These are phyloP conservation scores for Aspergillus vadensis DNA, from an alignment of 2,329 filamentous ascomycete genomes.

Conservation along the genomic window DNA sequence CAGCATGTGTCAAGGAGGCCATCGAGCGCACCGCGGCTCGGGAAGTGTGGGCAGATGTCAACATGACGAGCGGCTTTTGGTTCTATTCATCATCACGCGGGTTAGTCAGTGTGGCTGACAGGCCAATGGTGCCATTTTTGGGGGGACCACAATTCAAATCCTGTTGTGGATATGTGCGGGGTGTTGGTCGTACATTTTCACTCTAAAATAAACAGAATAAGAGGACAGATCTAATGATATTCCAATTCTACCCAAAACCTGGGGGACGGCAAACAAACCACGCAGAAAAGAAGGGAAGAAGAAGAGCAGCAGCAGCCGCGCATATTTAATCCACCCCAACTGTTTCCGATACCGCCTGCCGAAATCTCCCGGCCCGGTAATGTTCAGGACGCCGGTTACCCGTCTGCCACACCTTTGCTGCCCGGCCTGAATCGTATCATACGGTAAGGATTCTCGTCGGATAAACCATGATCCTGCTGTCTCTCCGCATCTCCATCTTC, in stretches of 20 bases:
- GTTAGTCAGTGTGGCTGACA: not conserved
- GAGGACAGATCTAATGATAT: not conserved
- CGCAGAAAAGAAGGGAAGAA: constrained; percentile 10
- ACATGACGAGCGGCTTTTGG: constrained; percentile 31
- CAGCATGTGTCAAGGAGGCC: constrained; percentile 40
- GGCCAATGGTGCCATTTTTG: not conserved
- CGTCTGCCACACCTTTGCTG: not conserved
- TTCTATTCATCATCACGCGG: not conserved
- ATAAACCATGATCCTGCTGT: constrained; percentile 22
- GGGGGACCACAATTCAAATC: not conserved
- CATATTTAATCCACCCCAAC: constrained; percentile 10
- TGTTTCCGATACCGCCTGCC: constrained; percentile 27
- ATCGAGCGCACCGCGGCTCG: constrained; percentile 43
- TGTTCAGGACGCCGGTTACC: constrained; percentile 3
- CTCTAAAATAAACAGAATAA: not conserved
- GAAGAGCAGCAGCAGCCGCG: constrained; percentile 12
- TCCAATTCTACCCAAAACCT: constrained; percentile 6
- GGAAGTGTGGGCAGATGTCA: constrained; percentile 33
- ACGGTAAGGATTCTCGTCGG: constrained; percentile 19
- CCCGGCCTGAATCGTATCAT: constrained; percentile 8
- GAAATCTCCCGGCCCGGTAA: constrained; percentile 30
- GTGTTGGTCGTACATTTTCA: not conserved
- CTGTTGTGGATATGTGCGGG: not conserved
- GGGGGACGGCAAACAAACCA: not conserved
- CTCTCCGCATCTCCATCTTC: constrained; percentile 1